Conservation (phyloP, 228 moss, liverwort and hornwort species). For the Sphagnum magellanicum region DNA sequence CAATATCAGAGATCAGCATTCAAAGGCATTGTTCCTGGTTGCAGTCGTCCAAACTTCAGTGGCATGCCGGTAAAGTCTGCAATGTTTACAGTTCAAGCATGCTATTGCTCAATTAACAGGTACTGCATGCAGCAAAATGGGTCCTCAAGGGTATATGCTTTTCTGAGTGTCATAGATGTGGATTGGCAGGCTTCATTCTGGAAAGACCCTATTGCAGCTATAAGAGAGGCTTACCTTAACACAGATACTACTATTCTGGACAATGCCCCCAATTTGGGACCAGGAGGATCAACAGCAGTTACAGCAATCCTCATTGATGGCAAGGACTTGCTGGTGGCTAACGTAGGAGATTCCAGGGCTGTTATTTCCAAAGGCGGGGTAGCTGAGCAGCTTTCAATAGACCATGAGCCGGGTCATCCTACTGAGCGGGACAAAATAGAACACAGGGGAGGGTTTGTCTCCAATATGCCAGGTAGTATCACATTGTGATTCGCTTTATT, state of each 20-base stretch:
- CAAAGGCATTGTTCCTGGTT: neutral
- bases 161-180: neutral
- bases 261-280: constrained; percentile 71
- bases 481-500: too few species aligned
- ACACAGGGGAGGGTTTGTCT: constrained; percentile 89
- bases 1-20: neutral
- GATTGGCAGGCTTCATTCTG: constrained; percentile 69
- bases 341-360: constrained; percentile 97
- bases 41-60: neutral
- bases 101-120: neutral
- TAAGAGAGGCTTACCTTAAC: constrained; percentile 66
- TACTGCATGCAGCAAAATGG: too few species aligned
- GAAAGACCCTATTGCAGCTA: constrained; percentile 65
- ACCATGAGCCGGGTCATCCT: constrained; percentile 75
- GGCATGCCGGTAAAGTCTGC: neutral
- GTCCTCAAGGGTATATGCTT: too few species aligned
- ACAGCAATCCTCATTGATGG: constrained; percentile 89
- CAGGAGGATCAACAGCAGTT: constrained; percentile 95
- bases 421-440: constrained; percentile 59
- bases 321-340: constrained; percentile 60
- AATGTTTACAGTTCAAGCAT: neutral
- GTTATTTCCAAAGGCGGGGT: constrained; percentile 55
- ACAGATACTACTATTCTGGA: constrained; percentile 74
- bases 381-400: constrained; percentile 76
- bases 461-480: constrained; percentile 86